Evolutionary conservation across 345 rosid species (phyloP), one percentile per base, ranked within the genome.

Genomic region (Anastatica hierochuntica): DNA sequence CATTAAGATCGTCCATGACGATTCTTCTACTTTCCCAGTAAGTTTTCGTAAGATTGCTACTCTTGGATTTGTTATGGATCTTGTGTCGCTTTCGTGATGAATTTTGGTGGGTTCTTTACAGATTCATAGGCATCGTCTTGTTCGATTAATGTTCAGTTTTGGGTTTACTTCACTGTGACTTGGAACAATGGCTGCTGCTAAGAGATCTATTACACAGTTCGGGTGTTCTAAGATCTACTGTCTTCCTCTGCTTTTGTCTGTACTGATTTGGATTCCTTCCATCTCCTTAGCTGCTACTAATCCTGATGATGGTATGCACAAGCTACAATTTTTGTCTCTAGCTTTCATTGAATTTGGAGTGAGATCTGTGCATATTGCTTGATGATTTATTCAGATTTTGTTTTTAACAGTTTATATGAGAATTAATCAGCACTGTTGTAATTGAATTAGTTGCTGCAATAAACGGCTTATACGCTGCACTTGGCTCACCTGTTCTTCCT

Each of bases 361-460:
- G 57, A 51, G 73, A 58, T 62, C 64, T 66, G 50, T 40, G 16
- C 29, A 27, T 58, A 69, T n/a, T n/a, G n/a, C n/a, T n/a, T n/a
- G n/a, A n/a, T n/a, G n/a, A n/a, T n/a, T n/a, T n/a, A n/a, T 47
- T 47, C 0, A 45, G 36, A 15, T 24, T 34, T 35, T 46, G 1
- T 14, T 14, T 49, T 75, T n/a, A n/a, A n/a, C n/a, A n/a, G n/a
- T n/a, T n/a, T n/a, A n/a, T n/a, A n/a, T n/a, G n/a, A n/a, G n/a
- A n/a, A n/a, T n/a, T n/a, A n/a, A n/a, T n/a, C n/a, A n/a, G n/a
- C n/a, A n/a, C n/a, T 73, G 63, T 18, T 79, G 60, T 70, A 53
- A 66, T 77, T 60, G 67, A 52, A 57, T 53, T 69, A 94, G 99
- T 88, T 72, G 72, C 94, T 43, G 99, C 95, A 1, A 85, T 94